These are phyloP conservation scores for Ophiostoma tasmaniense DNA, from an alignment of 2,329 filamentous ascomycete species.

Conservation along the genomic window DNA sequence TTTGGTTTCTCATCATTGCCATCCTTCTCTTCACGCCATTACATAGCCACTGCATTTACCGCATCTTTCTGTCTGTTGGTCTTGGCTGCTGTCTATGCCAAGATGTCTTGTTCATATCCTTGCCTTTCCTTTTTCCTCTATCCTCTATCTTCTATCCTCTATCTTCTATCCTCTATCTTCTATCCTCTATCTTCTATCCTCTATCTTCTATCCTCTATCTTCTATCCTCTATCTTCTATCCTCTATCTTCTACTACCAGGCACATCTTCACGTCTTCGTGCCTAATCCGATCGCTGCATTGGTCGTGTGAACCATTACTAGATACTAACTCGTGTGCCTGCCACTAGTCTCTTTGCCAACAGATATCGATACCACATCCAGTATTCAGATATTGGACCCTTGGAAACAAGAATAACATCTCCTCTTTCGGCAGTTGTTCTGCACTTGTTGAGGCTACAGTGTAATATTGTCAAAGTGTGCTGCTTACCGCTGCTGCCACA, in stretches of 20 bases:
- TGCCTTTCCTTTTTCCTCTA: no score
- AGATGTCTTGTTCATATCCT: background rate
- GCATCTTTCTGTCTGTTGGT: background rate
- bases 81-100: background rate
- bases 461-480: background rate
- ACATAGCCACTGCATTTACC: background rate
- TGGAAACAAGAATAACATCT: background rate
- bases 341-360: background rate
- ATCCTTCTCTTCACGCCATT: background rate
- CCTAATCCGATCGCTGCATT: background rate
- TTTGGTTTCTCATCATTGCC: background rate
- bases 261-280: background rate
- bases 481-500: background rate
- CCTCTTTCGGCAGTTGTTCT: background rate
- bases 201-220: no score
- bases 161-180: no score
- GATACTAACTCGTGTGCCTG: background rate
- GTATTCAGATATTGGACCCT: background rate
- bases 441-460: background rate
- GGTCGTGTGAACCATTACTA: background rate
- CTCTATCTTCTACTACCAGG: no score
- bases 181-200: no score
- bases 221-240: no score
- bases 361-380: background rate
- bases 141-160: no score